phyloP scores from a whole-genome alignment of 805 yeast genomes.

The Grigorovia humatica region DNA sequence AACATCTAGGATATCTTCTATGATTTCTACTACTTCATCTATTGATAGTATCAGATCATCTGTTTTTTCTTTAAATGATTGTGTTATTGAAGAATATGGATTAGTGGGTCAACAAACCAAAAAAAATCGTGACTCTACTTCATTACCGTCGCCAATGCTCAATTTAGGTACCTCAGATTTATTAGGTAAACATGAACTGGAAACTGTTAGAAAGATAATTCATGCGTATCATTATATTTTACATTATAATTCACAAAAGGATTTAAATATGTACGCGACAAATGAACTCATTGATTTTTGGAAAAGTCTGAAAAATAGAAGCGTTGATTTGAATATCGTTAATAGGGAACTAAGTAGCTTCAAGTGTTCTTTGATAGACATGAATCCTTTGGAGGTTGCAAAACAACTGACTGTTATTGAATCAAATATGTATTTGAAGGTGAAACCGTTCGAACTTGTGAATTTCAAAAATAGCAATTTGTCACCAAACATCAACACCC shows the following conservation, averaged over 20 bases:
- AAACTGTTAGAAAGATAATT: slow-evolving; percentile 35
- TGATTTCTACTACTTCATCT: slow-evolving; percentile 30
- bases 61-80: slow-evolving; percentile 30
- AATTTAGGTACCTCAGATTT: slow-evolving; percentile 30
- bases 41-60: slow-evolving; percentile 13
- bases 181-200: slow-evolving; percentile 28
- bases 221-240: slow-evolving; percentile 32
- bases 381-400: slow-evolving; percentile 65
- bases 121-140: slow-evolving; percentile 31
- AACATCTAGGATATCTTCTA: slow-evolving; percentile 11
- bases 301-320: slow-evolving; percentile 1
- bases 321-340: neutral
- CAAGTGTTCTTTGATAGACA: slow-evolving; percentile 27
- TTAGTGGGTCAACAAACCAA: slow-evolving; percentile 34
- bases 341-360: slow-evolving; percentile 9
- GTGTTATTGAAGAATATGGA: slow-evolving; percentile 51
- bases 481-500: slow-evolving; percentile 53
- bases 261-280: neutral
- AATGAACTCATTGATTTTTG: slow-evolving; percentile 4
- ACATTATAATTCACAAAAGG: neutral
- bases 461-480: slow-evolving; percentile 48
- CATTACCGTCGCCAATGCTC: slow-evolving; percentile 22
- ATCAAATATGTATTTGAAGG: slow-evolving; percentile 50
- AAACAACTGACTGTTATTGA: slow-evolving; percentile 70
- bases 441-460: slow-evolving; percentile 55